A percentile compares a stretch with the other conserved stretches of the same genome.
Evolutionary conservation across 805 yeast genomes (phyloP).

Genomic region (Tetrapisispora arboricola): DNA sequence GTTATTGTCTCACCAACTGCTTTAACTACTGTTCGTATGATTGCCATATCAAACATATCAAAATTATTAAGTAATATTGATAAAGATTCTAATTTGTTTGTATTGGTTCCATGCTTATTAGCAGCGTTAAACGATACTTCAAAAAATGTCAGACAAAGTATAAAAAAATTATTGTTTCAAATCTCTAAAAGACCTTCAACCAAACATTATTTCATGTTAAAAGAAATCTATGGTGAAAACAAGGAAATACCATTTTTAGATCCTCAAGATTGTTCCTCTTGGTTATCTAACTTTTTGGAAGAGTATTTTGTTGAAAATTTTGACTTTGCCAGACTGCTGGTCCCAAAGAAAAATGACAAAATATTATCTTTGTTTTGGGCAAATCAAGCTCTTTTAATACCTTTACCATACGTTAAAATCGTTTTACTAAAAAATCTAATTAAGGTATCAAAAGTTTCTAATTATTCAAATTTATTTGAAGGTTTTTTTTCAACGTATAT

Average conservation of each 20-base stretch:
- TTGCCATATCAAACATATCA: constrained; percentile 37
- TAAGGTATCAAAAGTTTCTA: constrained; percentile 20
- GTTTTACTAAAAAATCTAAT: constrained; percentile 39
- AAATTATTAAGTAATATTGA: constrained; percentile 27
- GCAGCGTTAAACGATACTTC: constrained; percentile 44
- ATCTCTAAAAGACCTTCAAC: constrained; percentile 31
- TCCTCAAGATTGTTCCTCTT: constrained; percentile 49
- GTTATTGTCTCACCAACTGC: constrained; percentile 45
- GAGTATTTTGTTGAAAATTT: constrained; percentile 42
- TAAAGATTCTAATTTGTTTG: constrained; percentile 35
- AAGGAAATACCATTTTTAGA: constrained; percentile 43
- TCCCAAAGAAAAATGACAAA: constrained; percentile 47
- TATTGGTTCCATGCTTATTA: constrained; percentile 48
- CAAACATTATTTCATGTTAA: constrained; percentile 40
- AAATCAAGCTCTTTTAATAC: constrained; percentile 48
- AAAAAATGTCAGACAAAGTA: constrained; percentile 39
- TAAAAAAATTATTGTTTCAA: constrained; percentile 30
- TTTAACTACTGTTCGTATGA: constrained; percentile 47
- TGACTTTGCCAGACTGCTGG: constrained; percentile 35
- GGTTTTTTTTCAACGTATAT: constrained; percentile 38
- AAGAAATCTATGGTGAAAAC: constrained; percentile 47
- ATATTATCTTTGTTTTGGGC: constrained; percentile 54
- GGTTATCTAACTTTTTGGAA: constrained; percentile 34
- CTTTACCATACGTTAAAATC: constrained; percentile 48
- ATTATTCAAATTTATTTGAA: constrained; percentile 40